phyloP scores from a whole-genome alignment of 2,329 filamentous ascomycete genomes.

The Akanthomyces lecanii region DNA sequence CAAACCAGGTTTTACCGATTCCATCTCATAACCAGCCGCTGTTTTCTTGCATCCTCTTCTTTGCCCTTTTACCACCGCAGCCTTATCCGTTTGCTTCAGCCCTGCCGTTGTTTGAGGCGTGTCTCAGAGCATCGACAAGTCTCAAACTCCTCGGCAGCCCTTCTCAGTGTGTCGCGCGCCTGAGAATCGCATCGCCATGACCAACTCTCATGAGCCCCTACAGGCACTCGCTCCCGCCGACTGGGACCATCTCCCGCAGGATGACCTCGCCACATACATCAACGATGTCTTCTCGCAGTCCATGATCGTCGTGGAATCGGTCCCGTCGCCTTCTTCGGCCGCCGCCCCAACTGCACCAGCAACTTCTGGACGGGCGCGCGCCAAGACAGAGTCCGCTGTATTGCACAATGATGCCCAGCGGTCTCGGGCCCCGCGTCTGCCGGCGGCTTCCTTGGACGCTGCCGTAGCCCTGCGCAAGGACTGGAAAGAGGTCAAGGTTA shows the following conservation, averaged over 20 bases:
- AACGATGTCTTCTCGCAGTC: slow-evolving; percentile 59
- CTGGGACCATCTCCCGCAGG: slow-evolving; percentile 44
- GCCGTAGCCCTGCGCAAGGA: slow-evolving; percentile 64
- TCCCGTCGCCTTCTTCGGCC: slow-evolving; percentile 48
- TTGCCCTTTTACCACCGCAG: neutral
- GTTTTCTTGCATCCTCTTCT: neutral
- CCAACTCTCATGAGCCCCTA: slow-evolving; percentile 55
- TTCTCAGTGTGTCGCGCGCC: neutral
- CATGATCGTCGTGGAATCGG: slow-evolving; percentile 70
- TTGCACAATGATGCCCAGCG: slow-evolving; percentile 48
- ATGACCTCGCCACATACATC: slow-evolving; percentile 52
- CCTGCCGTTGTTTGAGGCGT: neutral
- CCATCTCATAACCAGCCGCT: neutral
- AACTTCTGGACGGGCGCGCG: slow-evolving; percentile 44
- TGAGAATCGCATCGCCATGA: slow-evolving; percentile 37
- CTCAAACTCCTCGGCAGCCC: neutral
- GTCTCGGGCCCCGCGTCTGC: slow-evolving; percentile 37
- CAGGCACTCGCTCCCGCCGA: slow-evolving; percentile 52
- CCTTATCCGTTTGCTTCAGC: neutral
- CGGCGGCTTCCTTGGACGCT: slow-evolving; percentile 44
- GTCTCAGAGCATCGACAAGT: neutral
- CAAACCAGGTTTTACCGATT: neutral
- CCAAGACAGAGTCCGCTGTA: slow-evolving; percentile 49
- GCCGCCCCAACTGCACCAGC: slow-evolving; percentile 40
- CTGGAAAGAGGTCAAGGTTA: slow-evolving; percentile 82